These are phyloP conservation scores for Leptographium galeiforme DNA, from an alignment of 2,329 filamentous ascomycete genomes.

Conservation along the genomic window DNA sequence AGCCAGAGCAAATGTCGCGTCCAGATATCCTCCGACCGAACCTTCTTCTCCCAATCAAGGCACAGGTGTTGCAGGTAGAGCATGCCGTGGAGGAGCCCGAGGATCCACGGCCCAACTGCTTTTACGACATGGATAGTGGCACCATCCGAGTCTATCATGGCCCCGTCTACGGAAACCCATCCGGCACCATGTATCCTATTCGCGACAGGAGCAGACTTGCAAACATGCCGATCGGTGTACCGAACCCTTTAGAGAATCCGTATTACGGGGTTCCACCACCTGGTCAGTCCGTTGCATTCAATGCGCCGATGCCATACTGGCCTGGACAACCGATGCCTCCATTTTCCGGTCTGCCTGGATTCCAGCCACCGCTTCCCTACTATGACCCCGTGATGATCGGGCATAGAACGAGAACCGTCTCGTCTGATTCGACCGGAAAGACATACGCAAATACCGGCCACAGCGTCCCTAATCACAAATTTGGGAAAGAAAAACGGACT, in stretches of 20 bases:
- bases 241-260: conserved; percentile 28
- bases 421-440: background rate
- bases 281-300: background rate
- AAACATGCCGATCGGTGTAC: conserved; percentile 26
- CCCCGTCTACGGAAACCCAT: conserved; percentile 38
- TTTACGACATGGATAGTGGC: conserved; percentile 38
- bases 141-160: conserved; percentile 45
- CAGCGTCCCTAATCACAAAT: background rate
- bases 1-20: background rate
- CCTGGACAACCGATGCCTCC: background rate
- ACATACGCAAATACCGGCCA: background rate
- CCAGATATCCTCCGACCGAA: conserved; percentile 17
- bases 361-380: background rate
- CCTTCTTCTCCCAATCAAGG: conserved; percentile 32
- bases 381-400: background rate
- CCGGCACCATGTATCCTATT: conserved; percentile 30
- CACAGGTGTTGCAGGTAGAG: conserved; percentile 40
- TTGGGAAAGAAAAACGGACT: background rate
- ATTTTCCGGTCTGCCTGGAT: background rate
- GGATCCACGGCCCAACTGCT: conserved; percentile 47
- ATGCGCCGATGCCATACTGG: background rate
- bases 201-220: conserved; percentile 14
- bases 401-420: background rate
- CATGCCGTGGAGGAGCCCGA: conserved; percentile 36
- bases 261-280: conserved; percentile 19